phyloP scores from a whole-genome alignment of 257 asterid genomes.

The Solanum ahanhuiri region DNA sequence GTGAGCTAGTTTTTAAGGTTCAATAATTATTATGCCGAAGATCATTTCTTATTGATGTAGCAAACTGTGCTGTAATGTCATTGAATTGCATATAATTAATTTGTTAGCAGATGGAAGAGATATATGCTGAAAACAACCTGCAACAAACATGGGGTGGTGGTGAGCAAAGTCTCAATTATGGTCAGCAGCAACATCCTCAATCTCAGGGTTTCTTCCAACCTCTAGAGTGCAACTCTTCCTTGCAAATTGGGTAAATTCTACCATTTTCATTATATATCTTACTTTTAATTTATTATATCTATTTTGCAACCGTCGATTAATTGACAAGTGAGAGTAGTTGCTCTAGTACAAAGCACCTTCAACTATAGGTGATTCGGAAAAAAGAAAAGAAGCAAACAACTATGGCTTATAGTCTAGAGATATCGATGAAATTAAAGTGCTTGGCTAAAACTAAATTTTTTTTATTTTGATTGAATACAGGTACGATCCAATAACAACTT shows the following conservation, averaged over 20 bases:
- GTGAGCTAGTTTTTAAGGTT: no score
- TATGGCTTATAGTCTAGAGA: no score
- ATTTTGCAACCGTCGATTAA: neutral
- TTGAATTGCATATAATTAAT: neutral
- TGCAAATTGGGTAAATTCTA: conserved; percentile 64
- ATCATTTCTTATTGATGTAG: neutral
- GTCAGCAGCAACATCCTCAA: conserved; percentile 57
- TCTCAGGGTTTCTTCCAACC: conserved; percentile 82
- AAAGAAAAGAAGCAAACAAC: neutral
- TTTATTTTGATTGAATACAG: conserved; percentile 11
- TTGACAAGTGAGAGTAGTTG: no score
- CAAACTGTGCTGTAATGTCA: neutral
- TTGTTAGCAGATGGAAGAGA: conserved; percentile 58
- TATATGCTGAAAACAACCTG: conserved; percentile 60
- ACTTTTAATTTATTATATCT: no score
- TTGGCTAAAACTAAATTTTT: neutral
- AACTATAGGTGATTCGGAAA: neutral
- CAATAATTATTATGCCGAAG: no score
- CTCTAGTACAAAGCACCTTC: neutral
- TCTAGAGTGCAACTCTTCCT: conserved; percentile 65
- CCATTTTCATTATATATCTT: neutral
- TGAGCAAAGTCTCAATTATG: conserved; percentile 52
- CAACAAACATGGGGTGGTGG: conserved; percentile 64
- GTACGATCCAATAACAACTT: conserved; percentile 43
- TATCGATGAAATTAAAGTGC: neutral